Conservation (phyloP, 2,329 filamentous ascomycete genomes). For the Venturia effusa region DNA sequence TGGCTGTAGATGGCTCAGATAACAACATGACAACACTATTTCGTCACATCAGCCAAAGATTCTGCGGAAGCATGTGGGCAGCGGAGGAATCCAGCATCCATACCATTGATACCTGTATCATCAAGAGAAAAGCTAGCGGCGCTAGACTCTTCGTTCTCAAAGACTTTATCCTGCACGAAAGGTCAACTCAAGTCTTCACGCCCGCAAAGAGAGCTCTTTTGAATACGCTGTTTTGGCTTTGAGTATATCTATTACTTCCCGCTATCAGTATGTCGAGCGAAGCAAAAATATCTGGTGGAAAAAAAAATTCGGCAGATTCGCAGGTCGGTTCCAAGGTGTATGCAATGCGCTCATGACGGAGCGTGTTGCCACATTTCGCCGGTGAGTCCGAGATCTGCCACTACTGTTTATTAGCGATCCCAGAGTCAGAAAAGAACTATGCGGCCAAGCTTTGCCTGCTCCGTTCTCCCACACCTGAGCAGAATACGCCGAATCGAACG, state of each 20-base stretch:
- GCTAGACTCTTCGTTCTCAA: slow-evolving; percentile 13
- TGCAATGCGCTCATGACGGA: slow-evolving; percentile 27
- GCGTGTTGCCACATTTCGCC: slow-evolving; percentile 24
- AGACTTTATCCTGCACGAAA: slow-evolving; percentile 13
- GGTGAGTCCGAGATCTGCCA: slow-evolving; percentile 17
- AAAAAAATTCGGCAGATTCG: slow-evolving; percentile 17
- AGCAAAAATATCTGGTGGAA: slow-evolving; percentile 13
- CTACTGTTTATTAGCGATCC: slow-evolving; percentile 22
- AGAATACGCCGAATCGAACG: slow-evolving; percentile 16
- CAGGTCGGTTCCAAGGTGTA: slow-evolving; percentile 17
- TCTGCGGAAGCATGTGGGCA: slow-evolving; percentile 15
- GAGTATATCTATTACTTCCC: not conserved
- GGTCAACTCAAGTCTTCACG: not conserved
- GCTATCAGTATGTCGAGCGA: not conserved
- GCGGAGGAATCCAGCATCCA: not conserved
- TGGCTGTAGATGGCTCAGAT: not conserved
- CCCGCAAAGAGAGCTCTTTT: not conserved
- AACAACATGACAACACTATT: not conserved
- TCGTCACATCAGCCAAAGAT: slow-evolving; percentile 18
- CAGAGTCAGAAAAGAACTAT: slow-evolving; percentile 3
- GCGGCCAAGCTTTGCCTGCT: slow-evolving; percentile 31
- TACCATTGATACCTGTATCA: not conserved
- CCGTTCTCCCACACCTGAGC: slow-evolving; percentile 41
- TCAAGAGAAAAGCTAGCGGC: slow-evolving; percentile 15
- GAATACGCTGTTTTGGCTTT: slow-evolving; percentile 12